phyloP scores from a whole-genome alignment of 164 flowering plant genomes.

The Piper betle region DNA sequence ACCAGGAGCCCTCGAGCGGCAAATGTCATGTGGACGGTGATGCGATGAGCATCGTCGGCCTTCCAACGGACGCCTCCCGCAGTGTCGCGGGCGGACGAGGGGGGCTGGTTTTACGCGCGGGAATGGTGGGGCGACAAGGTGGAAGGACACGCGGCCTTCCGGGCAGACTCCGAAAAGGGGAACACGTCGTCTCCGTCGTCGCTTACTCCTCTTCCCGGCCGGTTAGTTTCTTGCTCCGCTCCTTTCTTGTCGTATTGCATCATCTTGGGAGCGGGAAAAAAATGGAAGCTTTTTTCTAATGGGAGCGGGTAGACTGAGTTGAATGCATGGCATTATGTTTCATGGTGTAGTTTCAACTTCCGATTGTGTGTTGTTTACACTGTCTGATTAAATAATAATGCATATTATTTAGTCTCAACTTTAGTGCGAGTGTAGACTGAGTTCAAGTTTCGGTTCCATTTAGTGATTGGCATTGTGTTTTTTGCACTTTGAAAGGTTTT shows the following conservation, averaged over 20 bases:
- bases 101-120: conserved; percentile 73
- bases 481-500: too few relatives aligned
- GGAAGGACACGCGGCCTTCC: conserved; percentile 46
- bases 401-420: too few relatives aligned
- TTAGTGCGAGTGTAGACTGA: too few relatives aligned
- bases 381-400: too few relatives aligned
- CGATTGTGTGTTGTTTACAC: too few relatives aligned
- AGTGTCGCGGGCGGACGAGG: conserved; percentile 49
- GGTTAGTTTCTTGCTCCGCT: conserved; percentile 23
- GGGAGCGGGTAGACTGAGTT: not conserved
- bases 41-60: conserved; percentile 23
- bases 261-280: not conserved
- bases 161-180: conserved; percentile 49
- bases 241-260: not conserved
- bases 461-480: too few relatives aligned
- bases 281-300: not conserved
- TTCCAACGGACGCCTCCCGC: conserved; percentile 4
- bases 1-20: not conserved
- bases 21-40: not conserved
- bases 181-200: conserved; percentile 76
- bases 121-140: conserved; percentile 80
- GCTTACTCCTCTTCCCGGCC: conserved; percentile 75
- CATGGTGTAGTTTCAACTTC: too few relatives aligned
- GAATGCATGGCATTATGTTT: too few relatives aligned
- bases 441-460: too few relatives aligned